phyloP scores from a whole-genome alignment of 2,329 filamentous ascomycete genomes.

The Colletotrichum incanum region DNA sequence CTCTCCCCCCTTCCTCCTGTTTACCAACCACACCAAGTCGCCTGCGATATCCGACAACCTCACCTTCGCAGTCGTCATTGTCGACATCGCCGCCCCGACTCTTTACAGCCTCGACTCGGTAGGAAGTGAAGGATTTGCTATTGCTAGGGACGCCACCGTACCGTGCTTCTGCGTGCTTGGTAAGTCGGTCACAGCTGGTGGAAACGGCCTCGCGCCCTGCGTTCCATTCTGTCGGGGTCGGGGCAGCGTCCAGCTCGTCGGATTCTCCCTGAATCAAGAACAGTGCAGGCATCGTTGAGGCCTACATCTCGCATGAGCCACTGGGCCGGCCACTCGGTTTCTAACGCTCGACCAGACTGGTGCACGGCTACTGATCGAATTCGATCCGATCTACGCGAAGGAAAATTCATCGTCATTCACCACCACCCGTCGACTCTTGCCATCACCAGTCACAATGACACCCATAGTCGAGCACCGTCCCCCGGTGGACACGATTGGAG shows the following conservation, averaged over 20 bases:
- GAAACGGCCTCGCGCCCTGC: constrained; percentile 20
- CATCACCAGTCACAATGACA: background rate
- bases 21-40: constrained; percentile 20
- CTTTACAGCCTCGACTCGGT: background rate
- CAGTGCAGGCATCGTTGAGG: background rate
- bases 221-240: constrained; percentile 19
- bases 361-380: constrained; percentile 10
- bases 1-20: background rate
- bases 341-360: constrained; percentile 17
- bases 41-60: constrained; percentile 24
- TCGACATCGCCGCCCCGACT: constrained; percentile 7
- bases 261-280: background rate
- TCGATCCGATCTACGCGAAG: background rate
- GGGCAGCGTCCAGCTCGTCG: constrained; percentile 4
- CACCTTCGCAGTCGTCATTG: constrained; percentile 16
- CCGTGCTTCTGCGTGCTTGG: background rate
- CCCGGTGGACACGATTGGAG: background rate
- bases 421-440: background rate
- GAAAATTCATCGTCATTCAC: background rate
- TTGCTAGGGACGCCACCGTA: background rate
- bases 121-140: background rate
- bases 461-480: background rate
- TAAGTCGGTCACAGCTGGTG: constrained; percentile 4
- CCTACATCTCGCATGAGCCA: constrained; percentile 2
- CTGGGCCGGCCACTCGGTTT: background rate